Evolutionary conservation across 2,329 filamentous ascomycete species (phyloP), one percentile per base, ranked within the genome.

Genomic region (Pseudocercospora crystallina): DNA sequence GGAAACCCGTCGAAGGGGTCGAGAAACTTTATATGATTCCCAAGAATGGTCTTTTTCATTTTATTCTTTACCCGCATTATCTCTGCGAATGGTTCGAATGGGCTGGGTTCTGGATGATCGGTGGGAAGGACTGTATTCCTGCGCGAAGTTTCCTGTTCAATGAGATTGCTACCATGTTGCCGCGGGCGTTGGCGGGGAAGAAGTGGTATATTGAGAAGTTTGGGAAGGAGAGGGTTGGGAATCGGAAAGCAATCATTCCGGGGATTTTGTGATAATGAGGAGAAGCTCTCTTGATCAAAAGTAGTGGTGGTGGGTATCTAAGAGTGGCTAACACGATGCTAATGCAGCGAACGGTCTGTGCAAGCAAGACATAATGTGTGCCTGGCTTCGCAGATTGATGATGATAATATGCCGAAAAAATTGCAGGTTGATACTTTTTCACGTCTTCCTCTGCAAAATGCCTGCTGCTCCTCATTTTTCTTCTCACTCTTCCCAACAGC

Each of bases 21-120:
- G 80, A 87, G 39, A 95, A 94, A 73, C 82, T 95, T 54, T 97
- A 97, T 69, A 83, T 88, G 73, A 81, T 99, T 45, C 94, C 94
- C 0, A 77, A 89, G 65, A 86, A 86, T 43, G 90, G 91, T 0
- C 72, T 96, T 43, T 99, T 97, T 72, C 78, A 80, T 59, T 86
- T 84, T 63, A 81, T 96, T 66, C 78, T 97, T 52, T 96, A 86
- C 70, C 90, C 94, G 59, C 94, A 99, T 69, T 99, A 96, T 70
- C 77, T 95, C n/a, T 87, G 86, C 66, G 94, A 99, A 74, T 99
- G 94, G 94, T 69, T 96, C 46, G 94, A 99, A 77, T 99, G 94
- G 94, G 70, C 80, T 3, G 94, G 94, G 0, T 99, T 90, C 69
- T 90, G 86, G 76, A 80, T 96, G 69, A 80, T 87, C 60, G 80